Evolutionary conservation across 768 basidiomycete genomes (phyloP).

Genomic region (Leccinum obscurum): DNA sequence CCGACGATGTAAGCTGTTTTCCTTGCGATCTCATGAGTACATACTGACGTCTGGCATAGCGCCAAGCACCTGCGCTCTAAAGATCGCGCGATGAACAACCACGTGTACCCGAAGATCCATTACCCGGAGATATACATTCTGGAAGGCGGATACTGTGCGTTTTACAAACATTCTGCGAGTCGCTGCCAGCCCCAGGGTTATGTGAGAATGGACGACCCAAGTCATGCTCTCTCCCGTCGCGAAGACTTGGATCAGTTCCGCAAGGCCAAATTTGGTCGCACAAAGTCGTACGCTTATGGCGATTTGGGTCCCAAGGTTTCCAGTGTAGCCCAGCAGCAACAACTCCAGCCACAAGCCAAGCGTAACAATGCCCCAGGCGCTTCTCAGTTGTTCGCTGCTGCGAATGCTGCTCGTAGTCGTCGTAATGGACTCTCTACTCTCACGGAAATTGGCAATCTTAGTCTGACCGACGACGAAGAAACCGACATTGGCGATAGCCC

Average conservation of each 20-base stretch:
- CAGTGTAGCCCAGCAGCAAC: constrained; percentile 37
- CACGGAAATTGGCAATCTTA: constrained; percentile 62
- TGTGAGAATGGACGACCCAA: constrained; percentile 94
- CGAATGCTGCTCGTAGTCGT: constrained; percentile 64
- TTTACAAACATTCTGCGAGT: constrained; percentile 64
- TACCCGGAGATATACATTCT: constrained; percentile 97
- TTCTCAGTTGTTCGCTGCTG: constrained; percentile 64
- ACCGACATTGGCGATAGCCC: constrained; percentile 84
- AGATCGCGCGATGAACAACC: constrained; percentile 87
- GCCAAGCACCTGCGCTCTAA: constrained; percentile 91
- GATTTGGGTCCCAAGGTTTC: constrained; percentile 53
- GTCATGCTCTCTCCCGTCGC: constrained; percentile 72
- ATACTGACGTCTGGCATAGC: constrained; percentile 41
- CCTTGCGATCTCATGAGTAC: background rate
- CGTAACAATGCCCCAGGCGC: constrained; percentile 68
- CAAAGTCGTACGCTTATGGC: constrained; percentile 92
- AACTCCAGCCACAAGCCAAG: constrained; percentile 48
- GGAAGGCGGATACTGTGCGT: constrained; percentile 93
- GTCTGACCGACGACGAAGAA: constrained; percentile 71
- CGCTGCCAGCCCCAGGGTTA: constrained; percentile 85
- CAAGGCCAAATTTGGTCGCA: constrained; percentile 81
- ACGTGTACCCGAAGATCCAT: constrained; percentile 87
- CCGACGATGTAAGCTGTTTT: constrained; percentile 80
- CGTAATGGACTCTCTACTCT: constrained; percentile 64
- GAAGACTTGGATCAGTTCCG: constrained; percentile 93